Evolutionary conservation across 1,139 yeast species (phyloP).

Genomic region (Yamadazyma oceani): DNA sequence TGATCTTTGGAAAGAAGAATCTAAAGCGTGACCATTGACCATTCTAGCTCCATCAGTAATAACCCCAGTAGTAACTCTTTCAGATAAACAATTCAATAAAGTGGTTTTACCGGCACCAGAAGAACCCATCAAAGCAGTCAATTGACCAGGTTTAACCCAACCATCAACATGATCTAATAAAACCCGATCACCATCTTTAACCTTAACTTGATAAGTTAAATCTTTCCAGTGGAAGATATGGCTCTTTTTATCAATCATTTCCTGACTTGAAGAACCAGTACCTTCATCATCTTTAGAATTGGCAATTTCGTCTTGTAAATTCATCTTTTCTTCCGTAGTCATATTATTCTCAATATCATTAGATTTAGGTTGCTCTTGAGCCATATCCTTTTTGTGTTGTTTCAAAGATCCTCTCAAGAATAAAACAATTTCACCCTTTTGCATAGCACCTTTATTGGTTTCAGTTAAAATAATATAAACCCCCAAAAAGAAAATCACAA

Average conservation of each 20-base stretch:
- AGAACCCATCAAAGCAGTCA: constrained; percentile 68
- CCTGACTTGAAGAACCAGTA: constrained; percentile 15
- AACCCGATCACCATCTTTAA: constrained; percentile 62
- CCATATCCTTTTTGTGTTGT: constrained; percentile 23
- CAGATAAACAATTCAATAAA: constrained; percentile 67
- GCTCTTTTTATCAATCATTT: constrained; percentile 7
- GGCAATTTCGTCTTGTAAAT: constrained; percentile 21
- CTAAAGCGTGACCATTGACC: constrained; percentile 71
- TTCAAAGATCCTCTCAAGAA: constrained; percentile 45
- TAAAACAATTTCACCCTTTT: constrained; percentile 79
- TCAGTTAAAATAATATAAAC: constrained; percentile 62
- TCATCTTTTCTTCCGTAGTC: constrained; percentile 19
- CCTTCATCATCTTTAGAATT: constrained; percentile 16
- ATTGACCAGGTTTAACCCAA: constrained; percentile 68
- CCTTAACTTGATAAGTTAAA: constrained; percentile 70
- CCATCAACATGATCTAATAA: constrained; percentile 74
- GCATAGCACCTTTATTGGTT: constrained; percentile 69
- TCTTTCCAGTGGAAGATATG: constrained; percentile 49
- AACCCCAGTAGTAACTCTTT: constrained; percentile 76
- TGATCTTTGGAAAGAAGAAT: constrained; percentile 72
- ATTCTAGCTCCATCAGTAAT: constrained; percentile 69
- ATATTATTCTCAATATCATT: constrained; percentile 17
- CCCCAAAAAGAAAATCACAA: constrained; percentile 51
- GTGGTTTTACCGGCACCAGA: constrained; percentile 91
- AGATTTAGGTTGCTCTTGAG: constrained; percentile 12